These are phyloP conservation scores for Yamadazyma sp. DNA, from an alignment of 1,139 yeast genomes.

Conservation along the genomic window DNA sequence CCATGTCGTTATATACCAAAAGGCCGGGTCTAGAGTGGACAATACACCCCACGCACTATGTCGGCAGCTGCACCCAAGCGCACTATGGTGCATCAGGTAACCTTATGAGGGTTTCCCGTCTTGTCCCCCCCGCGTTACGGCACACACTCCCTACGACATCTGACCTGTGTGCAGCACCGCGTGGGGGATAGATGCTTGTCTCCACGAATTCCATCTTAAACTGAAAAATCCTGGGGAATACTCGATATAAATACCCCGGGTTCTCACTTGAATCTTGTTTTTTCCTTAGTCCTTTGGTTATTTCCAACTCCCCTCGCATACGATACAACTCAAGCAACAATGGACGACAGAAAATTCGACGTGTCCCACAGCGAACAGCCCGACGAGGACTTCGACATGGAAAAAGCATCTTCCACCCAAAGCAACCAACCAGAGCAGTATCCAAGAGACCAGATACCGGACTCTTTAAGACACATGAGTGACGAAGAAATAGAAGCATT, in stretches of 20 bases:
- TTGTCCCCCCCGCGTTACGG: background rate
- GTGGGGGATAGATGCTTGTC: background rate
- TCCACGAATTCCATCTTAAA: background rate
- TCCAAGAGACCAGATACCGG: slow-evolving; percentile 23
- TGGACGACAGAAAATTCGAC: slow-evolving; percentile 7
- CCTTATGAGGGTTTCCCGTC: background rate
- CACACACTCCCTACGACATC: background rate
- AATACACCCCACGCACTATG: no score
- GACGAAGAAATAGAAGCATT: slow-evolving; percentile 37
- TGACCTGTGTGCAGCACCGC: background rate
- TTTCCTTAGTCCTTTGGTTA: background rate
- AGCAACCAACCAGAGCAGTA: background rate
- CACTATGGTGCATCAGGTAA: no score
- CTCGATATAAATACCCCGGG: background rate
- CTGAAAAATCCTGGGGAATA: slow-evolving; percentile 1
- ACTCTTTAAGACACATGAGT: slow-evolving; percentile 30
- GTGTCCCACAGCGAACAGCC: slow-evolving; percentile 8
- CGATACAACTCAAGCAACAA: background rate
- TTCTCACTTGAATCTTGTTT: background rate
- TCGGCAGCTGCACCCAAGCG: no score
- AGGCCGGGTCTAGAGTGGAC: no score
- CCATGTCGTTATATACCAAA: background rate
- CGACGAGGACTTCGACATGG: slow-evolving; percentile 1
- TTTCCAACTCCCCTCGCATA: background rate
- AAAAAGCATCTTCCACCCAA: background rate